Evolutionary conservation across 495 filamentous ascomycete species (phyloP).

Genomic region (Aspergillus sclerotiicarbonarius): DNA sequence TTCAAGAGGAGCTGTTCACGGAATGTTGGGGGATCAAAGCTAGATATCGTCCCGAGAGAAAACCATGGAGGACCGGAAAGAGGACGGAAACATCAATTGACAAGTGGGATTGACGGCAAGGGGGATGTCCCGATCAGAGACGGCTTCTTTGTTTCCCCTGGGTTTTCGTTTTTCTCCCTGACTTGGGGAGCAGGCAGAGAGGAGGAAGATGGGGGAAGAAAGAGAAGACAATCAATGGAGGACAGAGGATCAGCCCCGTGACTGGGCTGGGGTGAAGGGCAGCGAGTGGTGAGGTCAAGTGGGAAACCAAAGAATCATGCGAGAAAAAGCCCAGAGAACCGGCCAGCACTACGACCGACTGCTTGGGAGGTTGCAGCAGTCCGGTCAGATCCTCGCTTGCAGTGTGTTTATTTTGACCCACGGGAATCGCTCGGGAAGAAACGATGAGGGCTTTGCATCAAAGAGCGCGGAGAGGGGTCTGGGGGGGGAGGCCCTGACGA

Average conservation of each 20-base stretch:
- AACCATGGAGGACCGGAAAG: constrained; percentile 11
- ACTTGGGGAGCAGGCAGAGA: constrained; percentile 17
- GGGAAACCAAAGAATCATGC: background rate
- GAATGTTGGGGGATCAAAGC: constrained; percentile 5
- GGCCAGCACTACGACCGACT: background rate
- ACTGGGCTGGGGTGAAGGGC: background rate
- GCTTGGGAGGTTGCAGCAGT: background rate
- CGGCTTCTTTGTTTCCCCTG: constrained; percentile 2
- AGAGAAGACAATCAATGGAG: constrained; percentile 7
- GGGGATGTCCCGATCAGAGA: background rate
- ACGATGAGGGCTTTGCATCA: constrained; percentile 4
- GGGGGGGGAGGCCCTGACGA: constrained; percentile 13
- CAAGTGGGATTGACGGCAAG: background rate
- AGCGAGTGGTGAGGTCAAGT: constrained; percentile 8
- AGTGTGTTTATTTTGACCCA: constrained; percentile 43
- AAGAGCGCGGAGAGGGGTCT: constrained; percentile 27
- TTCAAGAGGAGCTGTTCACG: constrained; percentile 4
- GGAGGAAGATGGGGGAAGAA: constrained; percentile 27
- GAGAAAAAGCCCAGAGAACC: background rate
- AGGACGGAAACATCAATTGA: constrained; percentile 19
- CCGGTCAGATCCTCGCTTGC: constrained; percentile 23
- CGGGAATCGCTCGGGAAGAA: constrained; percentile 25
- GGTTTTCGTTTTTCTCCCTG: constrained; percentile 7
- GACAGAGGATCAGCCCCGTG: constrained; percentile 8
- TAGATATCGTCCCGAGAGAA: constrained; percentile 5